A percentile compares a stretch with the other conserved stretches of the same genome.
Conservation (phyloP, 1,284 basidiomycete species). For the Ustilago trichophora region DNA sequence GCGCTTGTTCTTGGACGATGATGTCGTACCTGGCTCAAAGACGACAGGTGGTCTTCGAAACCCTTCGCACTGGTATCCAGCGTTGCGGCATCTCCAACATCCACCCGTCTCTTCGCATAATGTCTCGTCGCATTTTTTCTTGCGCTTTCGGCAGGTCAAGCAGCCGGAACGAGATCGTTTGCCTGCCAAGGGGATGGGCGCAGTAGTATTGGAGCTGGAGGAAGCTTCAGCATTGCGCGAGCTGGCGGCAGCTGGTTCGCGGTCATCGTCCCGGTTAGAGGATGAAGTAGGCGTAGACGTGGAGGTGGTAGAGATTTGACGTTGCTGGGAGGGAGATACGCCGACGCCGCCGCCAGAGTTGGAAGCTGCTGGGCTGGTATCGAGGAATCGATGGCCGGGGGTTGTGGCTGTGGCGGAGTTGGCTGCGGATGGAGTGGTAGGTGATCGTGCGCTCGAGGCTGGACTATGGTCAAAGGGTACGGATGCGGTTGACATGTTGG, state of each 20-base stretch:
- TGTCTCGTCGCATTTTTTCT: conserved; percentile 46
- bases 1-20: conserved; percentile 6
- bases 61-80: conserved; percentile 42
- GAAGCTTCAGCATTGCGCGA: background rate
- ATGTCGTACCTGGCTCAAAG: conserved; percentile 22
- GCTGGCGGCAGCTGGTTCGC: too few species aligned
- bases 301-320: too few species aligned
- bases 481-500: too few species aligned
- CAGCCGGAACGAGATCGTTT: conserved; percentile 39
- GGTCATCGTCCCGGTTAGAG: background rate
- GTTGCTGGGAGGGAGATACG: too few species aligned
- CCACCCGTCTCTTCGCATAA: conserved; percentile 40
- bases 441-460: too few species aligned
- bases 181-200: conserved; percentile 11
- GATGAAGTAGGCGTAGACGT: conserved; percentile 2
- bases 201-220: background rate
- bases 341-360: too few species aligned
- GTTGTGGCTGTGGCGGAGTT: too few species aligned
- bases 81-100: conserved; percentile 45
- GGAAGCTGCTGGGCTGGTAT: too few species aligned
- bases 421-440: too few species aligned
- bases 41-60: conserved; percentile 27
- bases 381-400: too few species aligned
- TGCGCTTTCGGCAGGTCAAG: conserved; percentile 40
- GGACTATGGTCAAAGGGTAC: too few species aligned